These are phyloP conservation scores for Prosopis cineraria DNA, from an alignment of 306 rosid genomes.

Conservation along the genomic window DNA sequence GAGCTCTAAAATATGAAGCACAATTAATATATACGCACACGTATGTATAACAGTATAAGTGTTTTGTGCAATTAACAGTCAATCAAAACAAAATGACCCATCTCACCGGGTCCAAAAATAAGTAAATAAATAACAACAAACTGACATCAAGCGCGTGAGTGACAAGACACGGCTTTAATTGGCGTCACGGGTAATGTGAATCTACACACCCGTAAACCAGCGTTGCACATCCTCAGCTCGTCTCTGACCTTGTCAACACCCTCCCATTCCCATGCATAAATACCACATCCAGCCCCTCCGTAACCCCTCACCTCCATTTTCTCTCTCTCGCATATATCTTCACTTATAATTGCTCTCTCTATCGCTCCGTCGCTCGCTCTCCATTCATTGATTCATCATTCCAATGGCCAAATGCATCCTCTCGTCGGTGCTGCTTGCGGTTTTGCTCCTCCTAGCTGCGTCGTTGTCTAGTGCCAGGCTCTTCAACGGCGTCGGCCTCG, in stretches of 20 bases:
- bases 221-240: neutral
- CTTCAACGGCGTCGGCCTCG: conserved; percentile 10
- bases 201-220: neutral
- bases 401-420: conserved; percentile 34
- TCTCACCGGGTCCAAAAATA: too few relatives aligned
- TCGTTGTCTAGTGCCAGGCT: conserved; percentile 43
- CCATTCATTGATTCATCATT: neutral
- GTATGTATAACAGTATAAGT: too few relatives aligned
- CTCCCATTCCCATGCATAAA: neutral
- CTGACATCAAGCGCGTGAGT: neutral
- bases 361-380: too few relatives aligned
- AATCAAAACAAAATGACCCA: too few relatives aligned
- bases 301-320: neutral
- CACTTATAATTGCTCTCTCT: too few relatives aligned
- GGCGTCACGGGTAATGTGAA: neutral
- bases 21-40: too few relatives aligned
- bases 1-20: too few relatives aligned
- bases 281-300: neutral
- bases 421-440: neutral
- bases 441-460: conserved; percentile 20
- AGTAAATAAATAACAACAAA: too few relatives aligned
- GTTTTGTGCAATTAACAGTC: too few relatives aligned
- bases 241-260: conserved; percentile 39
- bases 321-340: neutral
- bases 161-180: neutral